Conservation (phyloP, 495 filamentous ascomycete genomes). For the Trichoderma orchidacearum region DNA sequence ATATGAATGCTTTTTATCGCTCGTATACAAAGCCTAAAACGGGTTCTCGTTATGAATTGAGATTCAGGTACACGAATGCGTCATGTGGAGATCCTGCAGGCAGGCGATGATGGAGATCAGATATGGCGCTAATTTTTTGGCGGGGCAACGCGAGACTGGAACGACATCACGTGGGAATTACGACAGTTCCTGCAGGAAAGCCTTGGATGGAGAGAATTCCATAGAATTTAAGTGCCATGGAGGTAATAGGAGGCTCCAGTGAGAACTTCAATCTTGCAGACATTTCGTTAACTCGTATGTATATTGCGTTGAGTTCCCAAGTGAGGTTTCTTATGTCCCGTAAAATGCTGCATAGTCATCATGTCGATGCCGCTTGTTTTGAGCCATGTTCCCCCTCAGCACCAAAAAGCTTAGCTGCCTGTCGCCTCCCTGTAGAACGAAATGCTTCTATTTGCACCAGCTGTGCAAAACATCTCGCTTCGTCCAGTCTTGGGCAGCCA, state of each 20-base stretch:
- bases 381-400: too few relatives aligned
- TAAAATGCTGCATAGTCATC: too few relatives aligned
- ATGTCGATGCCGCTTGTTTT: too few relatives aligned
- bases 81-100: neutral
- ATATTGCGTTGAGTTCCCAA: too few relatives aligned
- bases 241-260: too few relatives aligned
- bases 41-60: too few relatives aligned
- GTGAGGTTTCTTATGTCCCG: too few relatives aligned
- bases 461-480: constrained; percentile 78
- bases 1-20: neutral
- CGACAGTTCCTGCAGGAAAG: too few relatives aligned
- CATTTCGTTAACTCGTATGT: too few relatives aligned
- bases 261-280: too few relatives aligned
- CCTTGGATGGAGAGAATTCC: neutral
- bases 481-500: constrained; percentile 67
- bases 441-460: constrained; percentile 66
- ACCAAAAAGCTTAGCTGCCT: constrained; percentile 32
- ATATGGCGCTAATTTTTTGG: constrained; percentile 10
- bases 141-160: constrained; percentile 22
- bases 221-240: too few relatives aligned
- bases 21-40: too few relatives aligned
- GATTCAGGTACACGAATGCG: neutral
- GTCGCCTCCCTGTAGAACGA: constrained; percentile 89
- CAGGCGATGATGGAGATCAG: neutral
- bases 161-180: constrained; percentile 17